phyloP scores from a whole-genome alignment of 1,284 basidiomycete species.

The Phylloporus sp. region DNA sequence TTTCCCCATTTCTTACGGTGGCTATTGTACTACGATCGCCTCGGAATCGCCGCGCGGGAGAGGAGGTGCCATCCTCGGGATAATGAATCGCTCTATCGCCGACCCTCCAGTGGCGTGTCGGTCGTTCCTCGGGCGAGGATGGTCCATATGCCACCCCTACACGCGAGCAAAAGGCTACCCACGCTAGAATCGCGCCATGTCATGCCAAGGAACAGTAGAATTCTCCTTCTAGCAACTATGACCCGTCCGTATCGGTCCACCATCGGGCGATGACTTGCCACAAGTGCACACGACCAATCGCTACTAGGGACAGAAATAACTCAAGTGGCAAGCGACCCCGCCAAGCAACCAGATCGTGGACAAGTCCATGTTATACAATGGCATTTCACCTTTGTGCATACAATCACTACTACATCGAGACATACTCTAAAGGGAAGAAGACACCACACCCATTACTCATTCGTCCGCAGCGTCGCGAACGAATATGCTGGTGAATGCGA shows the following conservation, averaged over 20 bases:
- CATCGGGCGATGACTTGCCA: neutral
- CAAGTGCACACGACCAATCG: neutral
- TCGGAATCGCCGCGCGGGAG: neutral
- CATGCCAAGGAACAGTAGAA: neutral
- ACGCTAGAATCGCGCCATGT: neutral
- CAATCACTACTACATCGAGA: neutral
- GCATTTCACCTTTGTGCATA: neutral
- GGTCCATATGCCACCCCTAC: neutral
- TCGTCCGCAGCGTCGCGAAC: conserved; percentile 26
- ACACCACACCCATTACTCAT: conserved; percentile 17
- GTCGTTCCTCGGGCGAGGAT: neutral
- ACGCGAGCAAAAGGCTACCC: neutral
- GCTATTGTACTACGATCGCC: too few species aligned
- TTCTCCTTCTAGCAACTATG: neutral
- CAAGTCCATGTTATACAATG: neutral
- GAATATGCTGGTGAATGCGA: conserved; percentile 32
- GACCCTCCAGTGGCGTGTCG: neutral
- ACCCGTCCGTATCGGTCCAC: neutral
- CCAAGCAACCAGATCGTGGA: neutral
- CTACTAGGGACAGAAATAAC: neutral
- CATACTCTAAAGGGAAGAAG: neutral
- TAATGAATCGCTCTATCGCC: neutral
- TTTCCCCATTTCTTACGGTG: too few species aligned
- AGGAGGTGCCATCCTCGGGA: neutral
- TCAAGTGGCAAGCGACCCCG: neutral